Evolutionary conservation across 164 flowering plant genomes (phyloP).

Genomic region (Tetracentron sinense): DNA sequence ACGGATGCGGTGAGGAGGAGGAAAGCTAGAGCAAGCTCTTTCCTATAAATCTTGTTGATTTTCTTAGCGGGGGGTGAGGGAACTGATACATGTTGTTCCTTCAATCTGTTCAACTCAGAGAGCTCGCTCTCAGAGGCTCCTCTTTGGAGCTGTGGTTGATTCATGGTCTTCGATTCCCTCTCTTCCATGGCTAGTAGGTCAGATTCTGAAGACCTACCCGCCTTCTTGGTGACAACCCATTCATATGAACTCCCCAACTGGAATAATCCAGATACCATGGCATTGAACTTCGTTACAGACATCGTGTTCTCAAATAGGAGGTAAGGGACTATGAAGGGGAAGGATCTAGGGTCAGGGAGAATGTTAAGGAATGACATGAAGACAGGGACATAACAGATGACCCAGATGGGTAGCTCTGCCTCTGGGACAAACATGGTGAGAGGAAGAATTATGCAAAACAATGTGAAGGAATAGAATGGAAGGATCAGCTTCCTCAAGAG

Average conservation of each 20-base stretch:
- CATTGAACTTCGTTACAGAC: constrained; percentile 93
- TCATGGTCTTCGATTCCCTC: constrained; percentile 46
- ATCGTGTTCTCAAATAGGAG: constrained; percentile 89
- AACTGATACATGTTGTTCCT: constrained; percentile 44
- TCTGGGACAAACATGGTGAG: constrained; percentile 82
- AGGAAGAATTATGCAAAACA: constrained; percentile 81
- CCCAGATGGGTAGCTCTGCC: constrained; percentile 76
- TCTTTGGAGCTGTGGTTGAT: constrained; percentile 39
- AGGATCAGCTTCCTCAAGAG: constrained; percentile 75
- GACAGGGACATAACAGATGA: constrained; percentile 70
- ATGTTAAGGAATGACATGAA: constrained; percentile 78
- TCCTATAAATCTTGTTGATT: constrained; percentile 58
- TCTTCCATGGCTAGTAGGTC: constrained; percentile 62
- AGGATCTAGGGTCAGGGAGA: constrained; percentile 73
- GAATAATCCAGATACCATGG: constrained; percentile 82
- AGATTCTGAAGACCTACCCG: constrained; percentile 79
- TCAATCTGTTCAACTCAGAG: constrained; percentile 41
- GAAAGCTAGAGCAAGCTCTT: constrained; percentile 77
- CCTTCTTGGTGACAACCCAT: constrained; percentile 84
- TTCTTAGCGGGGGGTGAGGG: constrained; percentile 36
- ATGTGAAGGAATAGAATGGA: constrained; percentile 82
- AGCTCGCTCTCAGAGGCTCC: constrained; percentile 72
- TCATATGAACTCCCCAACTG: constrained; percentile 86
- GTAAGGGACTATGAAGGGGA: constrained; percentile 86
- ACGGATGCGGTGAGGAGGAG: constrained; percentile 76